Conservation (phyloP, 1,284 basidiomycete species). For the Golubevia pallescens region DNA sequence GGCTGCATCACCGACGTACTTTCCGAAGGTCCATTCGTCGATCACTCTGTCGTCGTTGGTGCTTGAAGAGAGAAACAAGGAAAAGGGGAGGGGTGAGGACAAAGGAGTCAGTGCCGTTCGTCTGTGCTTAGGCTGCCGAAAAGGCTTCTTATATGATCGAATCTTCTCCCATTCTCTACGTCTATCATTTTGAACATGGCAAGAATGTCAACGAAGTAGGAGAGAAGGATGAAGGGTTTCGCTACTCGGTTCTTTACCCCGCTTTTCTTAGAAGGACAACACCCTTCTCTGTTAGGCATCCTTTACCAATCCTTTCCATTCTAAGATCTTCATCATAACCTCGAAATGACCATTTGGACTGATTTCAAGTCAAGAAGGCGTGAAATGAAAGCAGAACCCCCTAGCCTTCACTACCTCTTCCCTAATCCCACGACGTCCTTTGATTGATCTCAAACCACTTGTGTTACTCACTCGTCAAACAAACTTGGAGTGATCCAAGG, state of each 20-base stretch:
- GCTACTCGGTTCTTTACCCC: no score
- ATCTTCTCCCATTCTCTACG: slow-evolving; percentile 1
- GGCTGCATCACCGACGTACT: slow-evolving; percentile 69
- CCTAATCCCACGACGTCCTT: not conserved
- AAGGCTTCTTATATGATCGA: slow-evolving; percentile 2
- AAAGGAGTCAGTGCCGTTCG: slow-evolving; percentile 73
- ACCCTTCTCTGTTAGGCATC: no score
- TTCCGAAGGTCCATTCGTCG: slow-evolving; percentile 85
- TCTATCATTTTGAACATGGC: not conserved
- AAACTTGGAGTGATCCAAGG: slow-evolving; percentile 49
- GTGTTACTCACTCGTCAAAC: slow-evolving; percentile 66
- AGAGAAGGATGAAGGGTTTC: no score
- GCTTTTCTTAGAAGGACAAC: no score
- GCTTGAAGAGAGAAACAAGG: not conserved
- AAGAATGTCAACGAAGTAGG: no score
- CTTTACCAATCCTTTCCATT: no score
- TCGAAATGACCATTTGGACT: no score
- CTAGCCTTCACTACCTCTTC: not conserved
- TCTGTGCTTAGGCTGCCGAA: slow-evolving; percentile 66
- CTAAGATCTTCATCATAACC: no score
- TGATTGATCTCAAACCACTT: not conserved
- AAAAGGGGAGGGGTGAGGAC: slow-evolving; percentile 2
- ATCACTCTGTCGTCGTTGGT: slow-evolving; percentile 65
- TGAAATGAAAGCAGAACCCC: no score
- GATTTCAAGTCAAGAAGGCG: no score